These are phyloP conservation scores for Cucumis melo DNA, from an alignment of 306 rosid genomes.

Conservation along the genomic window DNA sequence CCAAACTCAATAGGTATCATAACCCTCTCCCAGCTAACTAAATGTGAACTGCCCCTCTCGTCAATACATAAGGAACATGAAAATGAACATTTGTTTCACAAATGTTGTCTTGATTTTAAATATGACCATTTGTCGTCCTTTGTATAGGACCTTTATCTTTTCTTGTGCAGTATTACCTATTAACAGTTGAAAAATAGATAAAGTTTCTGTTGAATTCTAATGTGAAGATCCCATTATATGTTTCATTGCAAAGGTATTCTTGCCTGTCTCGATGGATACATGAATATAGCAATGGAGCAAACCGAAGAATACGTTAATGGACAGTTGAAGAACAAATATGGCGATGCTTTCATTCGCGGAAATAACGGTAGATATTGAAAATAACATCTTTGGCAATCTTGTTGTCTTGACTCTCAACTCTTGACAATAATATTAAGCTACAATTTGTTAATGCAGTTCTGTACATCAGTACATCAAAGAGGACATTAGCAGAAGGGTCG, in stretches of 20 bases:
- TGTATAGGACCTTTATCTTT: not conserved
- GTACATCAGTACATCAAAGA: slow-evolving; percentile 85
- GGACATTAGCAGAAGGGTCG: slow-evolving; percentile 81
- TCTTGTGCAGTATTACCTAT: not conserved
- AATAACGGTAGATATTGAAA: slow-evolving; percentile 47
- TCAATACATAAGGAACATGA: not conserved
- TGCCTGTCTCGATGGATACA: slow-evolving; percentile 95
- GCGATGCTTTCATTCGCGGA: slow-evolving; percentile 93
- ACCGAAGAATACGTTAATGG: slow-evolving; percentile 95
- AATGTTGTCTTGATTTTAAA: not conserved
- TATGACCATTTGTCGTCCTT: not conserved
- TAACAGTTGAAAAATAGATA: not conserved
- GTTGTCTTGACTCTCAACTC: not conserved
- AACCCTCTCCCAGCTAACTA: not conserved
- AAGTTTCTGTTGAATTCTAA: not conserved
- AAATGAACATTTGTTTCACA: not conserved
- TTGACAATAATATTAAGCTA: not conserved
- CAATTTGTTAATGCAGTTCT: slow-evolving; percentile 50
- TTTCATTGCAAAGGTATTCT: slow-evolving; percentile 54
- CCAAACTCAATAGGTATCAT: not conserved
- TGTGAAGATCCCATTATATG: not conserved
- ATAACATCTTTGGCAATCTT: not conserved
- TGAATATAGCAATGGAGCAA: slow-evolving; percentile 99
- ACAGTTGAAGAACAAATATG: slow-evolving; percentile 87
- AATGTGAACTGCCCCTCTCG: not conserved